These are phyloP conservation scores for Lactifluus hygrophoroides DNA, from an alignment of 768 basidiomycete genomes.

Conservation along the genomic window DNA sequence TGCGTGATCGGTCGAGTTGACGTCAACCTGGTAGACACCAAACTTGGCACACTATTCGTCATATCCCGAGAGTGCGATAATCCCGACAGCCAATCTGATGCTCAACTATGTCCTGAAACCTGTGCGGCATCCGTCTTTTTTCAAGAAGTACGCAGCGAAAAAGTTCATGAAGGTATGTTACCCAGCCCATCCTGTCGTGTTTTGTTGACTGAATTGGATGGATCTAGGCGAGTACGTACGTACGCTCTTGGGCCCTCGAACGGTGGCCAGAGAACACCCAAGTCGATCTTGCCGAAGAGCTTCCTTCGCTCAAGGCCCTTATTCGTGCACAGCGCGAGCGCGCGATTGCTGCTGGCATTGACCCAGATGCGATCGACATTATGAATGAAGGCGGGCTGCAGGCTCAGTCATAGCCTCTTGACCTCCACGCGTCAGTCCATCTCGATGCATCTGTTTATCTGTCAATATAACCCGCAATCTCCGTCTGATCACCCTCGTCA, in stretches of 20 bases:
- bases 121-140: conserved; percentile 65
- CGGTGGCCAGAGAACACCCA: conserved; percentile 58
- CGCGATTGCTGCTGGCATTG: conserved; percentile 19
- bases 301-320: conserved; percentile 50
- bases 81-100: conserved; percentile 81
- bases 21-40: conserved; percentile 45
- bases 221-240: conserved; percentile 66
- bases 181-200: not conserved
- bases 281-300: conserved; percentile 51
- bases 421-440: conserved; percentile 11
- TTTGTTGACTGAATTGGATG: not conserved
- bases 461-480: conserved; percentile 16
- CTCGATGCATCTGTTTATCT: conserved; percentile 15
- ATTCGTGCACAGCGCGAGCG: conserved; percentile 33
- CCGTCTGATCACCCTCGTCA: conserved; percentile 4
- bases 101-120: conserved; percentile 77
- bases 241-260: conserved; percentile 77
- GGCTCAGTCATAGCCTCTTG: conserved; percentile 11
- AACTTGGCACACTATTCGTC: conserved; percentile 85
- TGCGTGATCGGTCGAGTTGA: conserved; percentile 15
- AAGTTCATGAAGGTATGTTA: conserved; percentile 68
- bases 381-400: conserved; percentile 15
- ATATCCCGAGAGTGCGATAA: conserved; percentile 69
- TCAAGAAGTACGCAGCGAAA: conserved; percentile 83
- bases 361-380: conserved; percentile 19